These are phyloP conservation scores for Petunia axillaris DNA, from an alignment of 257 asterid species.

Conservation along the genomic window DNA sequence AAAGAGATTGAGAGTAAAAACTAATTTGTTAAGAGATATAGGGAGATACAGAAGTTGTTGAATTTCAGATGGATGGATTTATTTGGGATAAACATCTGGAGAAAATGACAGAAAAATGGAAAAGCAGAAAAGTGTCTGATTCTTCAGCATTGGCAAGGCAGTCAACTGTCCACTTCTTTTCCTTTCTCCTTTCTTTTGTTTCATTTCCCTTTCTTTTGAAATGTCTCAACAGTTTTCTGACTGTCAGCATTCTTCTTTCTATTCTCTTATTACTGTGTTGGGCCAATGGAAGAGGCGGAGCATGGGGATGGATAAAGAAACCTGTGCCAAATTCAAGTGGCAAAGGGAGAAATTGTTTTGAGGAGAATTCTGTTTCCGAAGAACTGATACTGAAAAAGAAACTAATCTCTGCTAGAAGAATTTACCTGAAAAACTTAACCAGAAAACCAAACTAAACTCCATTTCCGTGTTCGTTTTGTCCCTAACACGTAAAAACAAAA, in stretches of 20 bases:
- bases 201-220: not conserved
- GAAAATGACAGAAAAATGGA: not conserved
- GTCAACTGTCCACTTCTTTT: not conserved
- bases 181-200: not conserved
- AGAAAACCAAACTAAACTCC: not conserved
- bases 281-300: not conserved
- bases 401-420: not conserved
- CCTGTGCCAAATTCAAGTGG: not conserved
- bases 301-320: not conserved
- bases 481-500: not conserved
- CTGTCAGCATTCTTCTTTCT: slow-evolving; percentile 1
- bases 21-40: slow-evolving; percentile 1
- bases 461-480: not conserved
- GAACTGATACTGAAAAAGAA: not conserved
- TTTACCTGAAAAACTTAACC: not conserved
- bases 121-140: not conserved
- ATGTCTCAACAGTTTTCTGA: slow-evolving; percentile 7
- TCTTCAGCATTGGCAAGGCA: slow-evolving; percentile 12
- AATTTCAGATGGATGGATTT: not conserved
- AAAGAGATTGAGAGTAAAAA: not conserved
- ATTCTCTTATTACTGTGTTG: slow-evolving; percentile 17
- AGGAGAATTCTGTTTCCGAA: not conserved
- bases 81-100: slow-evolving; percentile 1
- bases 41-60: not conserved
- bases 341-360: not conserved